A percentile compares a stretch with the other conserved stretches of the same genome.
These are phyloP conservation scores for Diaporthe nobilis DNA, from an alignment of 2,329 filamentous ascomycete species.

Conservation along the genomic window DNA sequence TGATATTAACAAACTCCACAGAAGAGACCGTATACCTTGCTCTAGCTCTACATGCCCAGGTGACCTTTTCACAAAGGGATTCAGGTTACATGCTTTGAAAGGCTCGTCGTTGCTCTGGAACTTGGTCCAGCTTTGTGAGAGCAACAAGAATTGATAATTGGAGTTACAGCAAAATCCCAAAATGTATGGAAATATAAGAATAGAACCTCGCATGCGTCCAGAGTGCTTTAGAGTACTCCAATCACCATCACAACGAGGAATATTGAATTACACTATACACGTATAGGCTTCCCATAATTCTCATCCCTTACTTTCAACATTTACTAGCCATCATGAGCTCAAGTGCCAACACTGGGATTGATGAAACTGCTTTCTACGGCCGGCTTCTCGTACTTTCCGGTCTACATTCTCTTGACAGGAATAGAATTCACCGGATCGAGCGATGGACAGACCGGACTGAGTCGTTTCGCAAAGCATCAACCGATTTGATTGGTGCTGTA, in stretches of 20 bases:
- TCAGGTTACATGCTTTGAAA: not conserved
- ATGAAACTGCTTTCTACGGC: not conserved
- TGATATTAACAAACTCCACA: not conserved
- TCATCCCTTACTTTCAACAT: not conserved
- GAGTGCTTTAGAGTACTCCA: not conserved
- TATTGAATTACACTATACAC: too few relatives aligned
- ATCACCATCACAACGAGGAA: not conserved
- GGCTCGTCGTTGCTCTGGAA: not conserved
- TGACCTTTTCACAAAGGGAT: not conserved
- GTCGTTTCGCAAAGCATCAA: not conserved
- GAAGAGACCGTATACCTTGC: not conserved
- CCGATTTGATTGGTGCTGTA: not conserved
- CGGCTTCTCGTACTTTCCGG: not conserved
- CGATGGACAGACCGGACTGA: not conserved
- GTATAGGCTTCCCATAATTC: too few relatives aligned
- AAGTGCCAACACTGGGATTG: not conserved
- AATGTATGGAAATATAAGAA: not conserved
- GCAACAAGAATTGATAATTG: not conserved
- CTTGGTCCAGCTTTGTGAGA: not conserved
- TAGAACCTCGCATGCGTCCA: not conserved
- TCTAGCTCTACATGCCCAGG: not conserved
- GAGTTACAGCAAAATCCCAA: not conserved
- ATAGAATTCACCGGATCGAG: not conserved
- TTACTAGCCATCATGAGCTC: not conserved
- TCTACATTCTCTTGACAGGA: not conserved